Conservation (phyloP, 768 basidiomycete species). For the Hemileccinum impolitum region DNA sequence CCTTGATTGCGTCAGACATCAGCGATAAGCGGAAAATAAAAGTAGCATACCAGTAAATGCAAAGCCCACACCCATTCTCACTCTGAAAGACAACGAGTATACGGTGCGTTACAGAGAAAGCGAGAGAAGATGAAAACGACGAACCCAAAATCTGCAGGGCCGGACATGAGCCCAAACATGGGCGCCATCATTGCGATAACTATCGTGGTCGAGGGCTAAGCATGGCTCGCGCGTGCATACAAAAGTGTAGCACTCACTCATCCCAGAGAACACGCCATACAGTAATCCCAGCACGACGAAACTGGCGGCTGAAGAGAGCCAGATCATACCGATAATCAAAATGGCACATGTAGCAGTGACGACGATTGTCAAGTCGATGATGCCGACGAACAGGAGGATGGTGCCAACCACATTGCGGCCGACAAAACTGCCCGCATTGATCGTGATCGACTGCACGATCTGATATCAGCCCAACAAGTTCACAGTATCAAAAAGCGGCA, state of each 20-base stretch:
- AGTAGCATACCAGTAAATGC: constrained; percentile 35
- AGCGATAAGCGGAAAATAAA: neutral
- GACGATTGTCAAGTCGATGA: constrained; percentile 40
- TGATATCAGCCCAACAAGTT: neutral
- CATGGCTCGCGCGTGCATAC: neutral
- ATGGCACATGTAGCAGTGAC: constrained; percentile 31
- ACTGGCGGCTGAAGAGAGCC: constrained; percentile 35
- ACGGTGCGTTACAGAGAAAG: neutral
- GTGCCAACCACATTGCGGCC: constrained; percentile 46
- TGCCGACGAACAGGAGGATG: constrained; percentile 38
- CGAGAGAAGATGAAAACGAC: constrained; percentile 1
- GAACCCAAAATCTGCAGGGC: constrained; percentile 52
- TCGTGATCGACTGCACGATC: constrained; percentile 36
- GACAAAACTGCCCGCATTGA: constrained; percentile 47
- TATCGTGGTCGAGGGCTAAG: constrained; percentile 3
- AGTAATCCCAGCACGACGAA: constrained; percentile 41
- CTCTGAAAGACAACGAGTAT: constrained; percentile 7
- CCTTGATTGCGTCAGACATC: constrained; percentile 8
- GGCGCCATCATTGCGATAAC: constrained; percentile 42
- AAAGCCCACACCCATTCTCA: constrained; percentile 47
- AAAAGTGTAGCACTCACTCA: constrained; percentile 26
- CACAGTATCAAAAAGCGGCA: neutral
- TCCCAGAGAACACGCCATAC: constrained; percentile 50
- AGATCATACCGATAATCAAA: constrained; percentile 46
- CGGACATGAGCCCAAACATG: constrained; percentile 43